A percentile compares a stretch with the other conserved stretches of the same genome.
phyloP scores from a whole-genome alignment of 2,329 filamentous ascomycete species.

The Aspergillus texensis region DNA sequence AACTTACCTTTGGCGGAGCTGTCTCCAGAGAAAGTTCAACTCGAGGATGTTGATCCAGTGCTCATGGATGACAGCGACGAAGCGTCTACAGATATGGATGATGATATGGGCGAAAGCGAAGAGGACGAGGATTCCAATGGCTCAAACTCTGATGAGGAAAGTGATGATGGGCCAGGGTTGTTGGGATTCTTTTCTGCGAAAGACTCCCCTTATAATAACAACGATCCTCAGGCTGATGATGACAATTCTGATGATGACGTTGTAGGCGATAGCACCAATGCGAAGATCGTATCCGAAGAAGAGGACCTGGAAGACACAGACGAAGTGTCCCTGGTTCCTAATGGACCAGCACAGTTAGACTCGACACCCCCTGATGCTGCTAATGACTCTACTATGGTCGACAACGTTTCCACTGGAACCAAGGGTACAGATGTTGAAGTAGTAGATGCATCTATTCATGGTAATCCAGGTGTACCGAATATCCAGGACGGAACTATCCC shows the following conservation, averaged over 20 bases:
- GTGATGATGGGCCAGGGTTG: slow-evolving; percentile 43
- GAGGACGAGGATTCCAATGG: slow-evolving; percentile 54
- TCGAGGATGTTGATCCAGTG: slow-evolving; percentile 49
- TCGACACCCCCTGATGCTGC: slow-evolving; percentile 29
- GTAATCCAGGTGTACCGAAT: slow-evolving; percentile 1
- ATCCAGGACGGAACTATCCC: background rate
- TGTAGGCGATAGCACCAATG: slow-evolving; percentile 33
- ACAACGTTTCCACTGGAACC: slow-evolving; percentile 19
- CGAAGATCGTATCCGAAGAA: slow-evolving; percentile 26
- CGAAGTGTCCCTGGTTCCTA: slow-evolving; percentile 40
- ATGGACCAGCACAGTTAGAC: slow-evolving; percentile 34
- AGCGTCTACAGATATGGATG: slow-evolving; percentile 51
- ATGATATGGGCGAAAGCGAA: slow-evolving; percentile 51
- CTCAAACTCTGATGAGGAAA: slow-evolving; percentile 49
- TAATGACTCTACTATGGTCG: slow-evolving; percentile 31
- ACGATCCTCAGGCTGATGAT: slow-evolving; percentile 22
- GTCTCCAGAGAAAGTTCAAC: slow-evolving; percentile 21
- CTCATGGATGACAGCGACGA: slow-evolving; percentile 51
- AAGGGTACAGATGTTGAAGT: slow-evolving; percentile 6
- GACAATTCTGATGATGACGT: slow-evolving; percentile 46
- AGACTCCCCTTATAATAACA: slow-evolving; percentile 28
- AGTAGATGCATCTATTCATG: slow-evolving; percentile 5
- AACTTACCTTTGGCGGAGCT: slow-evolving; percentile 30
- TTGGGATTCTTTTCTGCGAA: slow-evolving; percentile 52
- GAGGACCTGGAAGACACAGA: slow-evolving; percentile 34